These are phyloP conservation scores for Solanum chiquidenum DNA, from an alignment of 257 asterid species.

Conservation along the genomic window DNA sequence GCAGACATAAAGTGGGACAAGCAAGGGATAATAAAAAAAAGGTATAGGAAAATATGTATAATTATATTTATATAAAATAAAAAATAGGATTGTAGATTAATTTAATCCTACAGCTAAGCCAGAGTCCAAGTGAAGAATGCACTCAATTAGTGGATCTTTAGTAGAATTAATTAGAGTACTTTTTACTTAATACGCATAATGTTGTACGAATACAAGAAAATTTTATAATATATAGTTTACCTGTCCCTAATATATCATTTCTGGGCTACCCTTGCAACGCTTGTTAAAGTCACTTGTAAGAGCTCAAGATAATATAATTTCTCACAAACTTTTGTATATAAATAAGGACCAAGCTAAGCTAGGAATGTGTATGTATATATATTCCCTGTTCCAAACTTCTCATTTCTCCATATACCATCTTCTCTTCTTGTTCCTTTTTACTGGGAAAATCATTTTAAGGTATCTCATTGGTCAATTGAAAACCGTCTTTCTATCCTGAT, in stretches of 20 bases:
- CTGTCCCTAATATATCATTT: background rate
- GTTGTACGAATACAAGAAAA: background rate
- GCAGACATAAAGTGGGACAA: constrained; percentile 3
- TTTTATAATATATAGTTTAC: background rate
- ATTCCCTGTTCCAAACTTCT: background rate
- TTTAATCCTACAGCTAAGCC: background rate
- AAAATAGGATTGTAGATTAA: background rate
- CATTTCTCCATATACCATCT: background rate
- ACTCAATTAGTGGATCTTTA: background rate
- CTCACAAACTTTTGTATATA: background rate
- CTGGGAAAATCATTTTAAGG: background rate
- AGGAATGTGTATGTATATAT: background rate
- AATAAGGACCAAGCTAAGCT: background rate
- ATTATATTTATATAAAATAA: background rate
- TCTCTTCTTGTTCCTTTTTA: background rate
- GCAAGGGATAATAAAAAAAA: background rate
- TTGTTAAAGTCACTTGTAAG: background rate
- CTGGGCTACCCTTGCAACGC: background rate
- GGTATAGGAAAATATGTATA: background rate
- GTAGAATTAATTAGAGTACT: background rate
- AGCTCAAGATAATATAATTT: background rate
- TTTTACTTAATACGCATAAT: background rate
- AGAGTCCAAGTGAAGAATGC: background rate
- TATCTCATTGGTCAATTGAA: background rate
- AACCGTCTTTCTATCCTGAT: background rate